Evolutionary conservation across 2,329 filamentous ascomycete genomes (phyloP).

Genomic region (Apiospora marii): DNA sequence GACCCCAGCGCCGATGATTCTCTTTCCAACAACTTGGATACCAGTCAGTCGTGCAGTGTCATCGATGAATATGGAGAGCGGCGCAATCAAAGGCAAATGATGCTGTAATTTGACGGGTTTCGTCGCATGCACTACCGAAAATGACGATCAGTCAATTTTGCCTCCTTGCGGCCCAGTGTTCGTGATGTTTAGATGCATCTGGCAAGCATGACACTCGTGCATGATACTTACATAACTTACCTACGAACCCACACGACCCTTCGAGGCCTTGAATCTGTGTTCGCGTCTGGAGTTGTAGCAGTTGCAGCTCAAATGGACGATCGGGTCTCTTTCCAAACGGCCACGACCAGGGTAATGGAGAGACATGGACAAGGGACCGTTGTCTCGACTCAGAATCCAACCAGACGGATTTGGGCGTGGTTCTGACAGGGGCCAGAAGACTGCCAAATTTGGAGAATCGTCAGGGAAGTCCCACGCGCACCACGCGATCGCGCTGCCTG

Average conservation of each 20-base stretch:
- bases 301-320: slow-evolving; percentile 10
- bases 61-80: not conserved
- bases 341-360: slow-evolving; percentile 14
- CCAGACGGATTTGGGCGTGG: slow-evolving; percentile 17
- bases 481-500: slow-evolving; percentile 1
- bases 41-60: not conserved
- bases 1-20: not conserved
- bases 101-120: not conserved
- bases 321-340: slow-evolving; percentile 23
- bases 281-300: slow-evolving; percentile 18
- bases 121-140: not conserved
- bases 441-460: slow-evolving; percentile 4
- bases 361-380: slow-evolving; percentile 21
- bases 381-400: slow-evolving; percentile 15
- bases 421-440: not conserved
- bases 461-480: slow-evolving; percentile 15
- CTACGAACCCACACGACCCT: not conserved
- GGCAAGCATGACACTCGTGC: not conserved
- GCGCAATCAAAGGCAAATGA: not conserved
- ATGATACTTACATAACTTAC: not conserved
- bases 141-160: not conserved
- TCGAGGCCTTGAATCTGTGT: not conserved
- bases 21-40: not conserved
- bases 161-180: not conserved
- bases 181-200: not conserved